A percentile compares a stretch with the other conserved stretches of the same genome.
Evolutionary conservation across 2,329 filamentous ascomycete genomes (phyloP).

Genomic region (Venturia asperata): DNA sequence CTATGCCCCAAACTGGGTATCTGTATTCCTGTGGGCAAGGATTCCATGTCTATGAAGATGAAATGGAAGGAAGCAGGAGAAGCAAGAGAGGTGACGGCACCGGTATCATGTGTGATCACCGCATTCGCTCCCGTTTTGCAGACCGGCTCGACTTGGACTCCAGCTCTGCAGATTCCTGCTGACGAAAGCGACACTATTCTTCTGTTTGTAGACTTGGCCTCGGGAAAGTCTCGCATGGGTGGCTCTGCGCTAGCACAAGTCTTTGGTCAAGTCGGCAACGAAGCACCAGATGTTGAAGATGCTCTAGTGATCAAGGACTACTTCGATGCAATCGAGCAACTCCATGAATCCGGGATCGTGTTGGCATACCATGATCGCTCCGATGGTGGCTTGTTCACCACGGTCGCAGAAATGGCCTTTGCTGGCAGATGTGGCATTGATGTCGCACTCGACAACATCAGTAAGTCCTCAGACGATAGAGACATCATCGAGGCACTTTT

Average conservation of each 20-base stretch:
- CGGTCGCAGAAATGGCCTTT: conserved; percentile 96
- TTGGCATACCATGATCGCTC: conserved; percentile 93
- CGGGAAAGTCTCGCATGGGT: conserved; percentile 72
- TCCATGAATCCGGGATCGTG: conserved; percentile 63
- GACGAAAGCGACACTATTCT: conserved; percentile 75
- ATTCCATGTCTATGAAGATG: conserved; percentile 98
- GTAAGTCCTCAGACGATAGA: conserved; percentile 53
- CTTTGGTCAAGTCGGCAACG: conserved; percentile 76
- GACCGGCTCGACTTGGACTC: conserved; percentile 86
- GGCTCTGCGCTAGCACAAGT: conserved; percentile 88
- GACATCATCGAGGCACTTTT: conserved; percentile 73
- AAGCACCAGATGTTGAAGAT: conserved; percentile 80
- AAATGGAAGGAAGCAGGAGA: conserved; percentile 71
- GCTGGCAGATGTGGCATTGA: conserved; percentile 85
- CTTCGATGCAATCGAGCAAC: conserved; percentile 73
- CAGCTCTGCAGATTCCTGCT: conserved; percentile 71
- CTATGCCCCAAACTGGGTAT: conserved; percentile 86
- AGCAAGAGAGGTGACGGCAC: conserved; percentile 80
- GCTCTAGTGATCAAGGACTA: conserved; percentile 76
- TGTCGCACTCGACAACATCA: conserved; percentile 69
- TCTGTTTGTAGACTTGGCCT: conserved; percentile 84
- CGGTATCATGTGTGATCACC: conserved; percentile 83
- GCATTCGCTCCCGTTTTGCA: conserved; percentile 81
- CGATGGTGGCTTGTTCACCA: conserved; percentile 86
- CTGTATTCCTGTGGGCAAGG: conserved; percentile 93